Evolutionary conservation across 192 early-diverging fungal genomes (phyloP).

Genomic region (Coemansia sp.): DNA sequence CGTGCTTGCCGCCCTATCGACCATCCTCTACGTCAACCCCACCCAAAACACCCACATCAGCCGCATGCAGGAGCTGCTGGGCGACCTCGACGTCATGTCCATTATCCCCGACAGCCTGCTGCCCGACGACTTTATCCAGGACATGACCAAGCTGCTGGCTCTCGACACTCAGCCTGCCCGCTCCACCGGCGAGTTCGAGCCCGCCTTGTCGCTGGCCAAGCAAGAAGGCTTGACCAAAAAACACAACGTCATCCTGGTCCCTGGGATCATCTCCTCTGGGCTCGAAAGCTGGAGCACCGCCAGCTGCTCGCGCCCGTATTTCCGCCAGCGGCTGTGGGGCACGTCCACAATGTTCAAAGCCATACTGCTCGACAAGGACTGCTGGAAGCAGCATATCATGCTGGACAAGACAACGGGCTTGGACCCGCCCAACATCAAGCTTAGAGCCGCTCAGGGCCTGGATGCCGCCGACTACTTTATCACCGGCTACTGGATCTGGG

Average conservation of each 20-base stretch:
- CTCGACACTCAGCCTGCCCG: slow-evolving; percentile 16
- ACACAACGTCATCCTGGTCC: slow-evolving; percentile 75
- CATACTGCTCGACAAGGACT: slow-evolving; percentile 79
- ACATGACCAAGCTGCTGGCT: slow-evolving; percentile 58
- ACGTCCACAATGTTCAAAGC: slow-evolving; percentile 81
- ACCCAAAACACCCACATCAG: slow-evolving; percentile 52
- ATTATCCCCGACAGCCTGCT: slow-evolving; percentile 64
- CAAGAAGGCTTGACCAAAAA: slow-evolving; percentile 32
- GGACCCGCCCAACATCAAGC: slow-evolving; percentile 76
- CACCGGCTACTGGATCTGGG: slow-evolving; percentile 91
- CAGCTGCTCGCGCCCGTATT: slow-evolving; percentile 76
- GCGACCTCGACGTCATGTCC: slow-evolving; percentile 65
- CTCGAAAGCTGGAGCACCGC: slow-evolving; percentile 85
- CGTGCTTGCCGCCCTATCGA: slow-evolving; percentile 43
- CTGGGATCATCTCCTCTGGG: slow-evolving; percentile 84
- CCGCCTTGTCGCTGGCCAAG: slow-evolving; percentile 27
- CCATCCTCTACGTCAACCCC: slow-evolving; percentile 50
- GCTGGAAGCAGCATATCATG: slow-evolving; percentile 82
- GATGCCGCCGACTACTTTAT: slow-evolving; percentile 91
- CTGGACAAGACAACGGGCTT: slow-evolving; percentile 79
- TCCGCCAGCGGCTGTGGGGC: slow-evolving; percentile 85
- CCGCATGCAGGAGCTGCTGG: slow-evolving; percentile 46
- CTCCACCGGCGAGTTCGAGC: slow-evolving; percentile 46
- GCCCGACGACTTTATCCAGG: slow-evolving; percentile 68
- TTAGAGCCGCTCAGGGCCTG: slow-evolving; percentile 81